These are phyloP conservation scores for Rhododendron ferrugineum DNA, from an alignment of 148 eudicot species.

Conservation along the genomic window DNA sequence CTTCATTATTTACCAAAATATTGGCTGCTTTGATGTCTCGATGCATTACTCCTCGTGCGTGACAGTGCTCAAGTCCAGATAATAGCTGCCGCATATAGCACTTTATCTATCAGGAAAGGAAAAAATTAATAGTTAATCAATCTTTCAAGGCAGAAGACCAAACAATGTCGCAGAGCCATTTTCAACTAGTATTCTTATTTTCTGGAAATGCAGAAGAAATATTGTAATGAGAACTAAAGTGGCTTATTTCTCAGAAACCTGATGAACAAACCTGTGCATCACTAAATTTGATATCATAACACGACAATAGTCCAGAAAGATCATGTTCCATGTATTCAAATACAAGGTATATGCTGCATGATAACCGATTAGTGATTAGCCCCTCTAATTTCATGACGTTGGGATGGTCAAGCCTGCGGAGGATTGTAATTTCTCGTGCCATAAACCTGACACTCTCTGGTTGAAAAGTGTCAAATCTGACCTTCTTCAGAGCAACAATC, in stretches of 20 bases:
- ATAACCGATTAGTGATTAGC: conserved; percentile 61
- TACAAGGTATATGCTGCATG: conserved; percentile 73
- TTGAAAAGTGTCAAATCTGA: conserved; percentile 77
- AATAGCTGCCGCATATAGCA: conserved; percentile 82
- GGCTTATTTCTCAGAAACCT: conserved; percentile 5
- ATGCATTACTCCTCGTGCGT: conserved; percentile 73
- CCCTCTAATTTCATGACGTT: conserved; percentile 81
- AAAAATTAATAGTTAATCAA: background rate
- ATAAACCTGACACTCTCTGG: conserved; percentile 85
- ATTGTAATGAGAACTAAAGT: background rate
- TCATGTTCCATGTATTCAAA: conserved; percentile 99
- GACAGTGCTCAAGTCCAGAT: conserved; percentile 74
- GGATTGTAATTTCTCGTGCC: conserved; percentile 84
- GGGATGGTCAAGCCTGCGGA: conserved; percentile 87
- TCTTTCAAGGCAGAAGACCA: background rate
- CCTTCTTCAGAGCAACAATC: conserved; percentile 82
- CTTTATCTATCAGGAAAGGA: conserved; percentile 53
- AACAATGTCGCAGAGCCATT: background rate
- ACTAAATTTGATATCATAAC: conserved; percentile 58
- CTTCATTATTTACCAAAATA: conserved; percentile 72
- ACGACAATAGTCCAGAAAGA: conserved; percentile 73
- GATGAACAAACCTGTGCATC: conserved; percentile 59
- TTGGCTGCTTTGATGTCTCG: conserved; percentile 84
- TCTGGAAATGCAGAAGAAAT: background rate
- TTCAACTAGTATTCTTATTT: background rate